Percentiles rank a stretch among this genome's conserved stretches.
These are phyloP conservation scores for Penicillium oxalicum DNA, from an alignment of 2,329 filamentous ascomycete species.

Conservation along the genomic window DNA sequence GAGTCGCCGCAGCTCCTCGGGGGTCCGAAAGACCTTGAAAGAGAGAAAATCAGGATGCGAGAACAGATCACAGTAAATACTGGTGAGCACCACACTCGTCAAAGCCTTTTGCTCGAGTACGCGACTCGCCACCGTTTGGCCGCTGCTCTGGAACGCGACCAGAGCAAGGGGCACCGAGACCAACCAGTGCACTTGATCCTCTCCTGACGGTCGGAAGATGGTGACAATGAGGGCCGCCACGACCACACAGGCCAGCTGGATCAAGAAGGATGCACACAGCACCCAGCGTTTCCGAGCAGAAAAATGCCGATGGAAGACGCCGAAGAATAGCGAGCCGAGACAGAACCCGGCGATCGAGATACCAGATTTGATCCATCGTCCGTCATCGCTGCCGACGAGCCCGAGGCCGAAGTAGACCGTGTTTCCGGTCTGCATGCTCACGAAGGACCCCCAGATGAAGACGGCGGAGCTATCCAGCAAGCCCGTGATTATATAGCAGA, in stretches of 20 bases:
- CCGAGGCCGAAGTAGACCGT: slow-evolving; percentile 74
- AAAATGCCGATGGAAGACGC: slow-evolving; percentile 57
- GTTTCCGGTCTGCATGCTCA: slow-evolving; percentile 82
- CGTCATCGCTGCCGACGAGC: slow-evolving; percentile 47
- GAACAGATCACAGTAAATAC: slow-evolving; percentile 75
- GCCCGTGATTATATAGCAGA: slow-evolving; percentile 71
- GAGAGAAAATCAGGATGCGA: slow-evolving; percentile 55
- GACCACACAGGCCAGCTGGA: slow-evolving; percentile 49
- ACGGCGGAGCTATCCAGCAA: slow-evolving; percentile 70
- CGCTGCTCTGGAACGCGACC: slow-evolving; percentile 70
- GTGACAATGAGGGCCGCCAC: slow-evolving; percentile 52
- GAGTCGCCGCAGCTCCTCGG: slow-evolving; percentile 49
- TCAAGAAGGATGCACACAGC: slow-evolving; percentile 47
- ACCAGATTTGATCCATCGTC: slow-evolving; percentile 65
- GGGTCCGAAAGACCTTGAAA: slow-evolving; percentile 35
- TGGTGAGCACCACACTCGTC: slow-evolving; percentile 74
- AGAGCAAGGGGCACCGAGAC: slow-evolving; percentile 62
- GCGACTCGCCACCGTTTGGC: slow-evolving; percentile 69
- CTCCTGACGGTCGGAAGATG: slow-evolving; percentile 42
- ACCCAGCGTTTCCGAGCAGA: slow-evolving; percentile 40
- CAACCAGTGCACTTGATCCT: slow-evolving; percentile 45
- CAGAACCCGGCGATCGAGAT: slow-evolving; percentile 66
- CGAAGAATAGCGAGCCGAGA: slow-evolving; percentile 65
- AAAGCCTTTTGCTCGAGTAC: slow-evolving; percentile 64
- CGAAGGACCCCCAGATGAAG: slow-evolving; percentile 72